These are phyloP conservation scores for Chrysanthemum makinoi DNA, from an alignment of 129 eudicot species.

Conservation along the genomic window DNA sequence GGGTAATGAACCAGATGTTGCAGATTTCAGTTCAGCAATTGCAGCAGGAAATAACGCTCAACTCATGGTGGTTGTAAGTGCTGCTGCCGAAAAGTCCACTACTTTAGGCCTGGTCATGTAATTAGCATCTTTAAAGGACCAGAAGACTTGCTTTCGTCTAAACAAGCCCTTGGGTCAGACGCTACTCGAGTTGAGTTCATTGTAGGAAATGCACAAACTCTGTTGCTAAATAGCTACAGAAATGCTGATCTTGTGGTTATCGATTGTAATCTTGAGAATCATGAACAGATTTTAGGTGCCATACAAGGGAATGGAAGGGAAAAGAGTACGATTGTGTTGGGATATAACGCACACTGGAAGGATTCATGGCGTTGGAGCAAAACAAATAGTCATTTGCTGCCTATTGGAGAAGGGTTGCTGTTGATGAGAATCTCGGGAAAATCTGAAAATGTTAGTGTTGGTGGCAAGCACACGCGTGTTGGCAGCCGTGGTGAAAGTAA, in stretches of 20 bases:
- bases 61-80: conserved; percentile 67
- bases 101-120: conserved; percentile 78
- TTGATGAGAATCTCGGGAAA: conserved; percentile 49
- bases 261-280: conserved; percentile 80
- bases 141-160: conserved; percentile 37
- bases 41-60: conserved; percentile 91
- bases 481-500: conserved; percentile 38
- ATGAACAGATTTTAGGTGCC: conserved; percentile 48
- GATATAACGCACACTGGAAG: conserved; percentile 78
- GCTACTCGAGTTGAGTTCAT: conserved; percentile 47
- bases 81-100: conserved; percentile 49
- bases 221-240: conserved; percentile 43
- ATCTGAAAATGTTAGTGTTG: conserved; percentile 16
- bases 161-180: conserved; percentile 34
- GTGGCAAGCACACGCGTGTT: conserved; percentile 20
- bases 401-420: conserved; percentile 86
- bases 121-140: conserved; percentile 53
- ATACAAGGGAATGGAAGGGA: conserved; percentile 40
- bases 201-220: conserved; percentile 49
- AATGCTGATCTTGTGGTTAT: conserved; percentile 75
- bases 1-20: conserved; percentile 71
- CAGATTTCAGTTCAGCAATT: conserved; percentile 85
- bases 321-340: conserved; percentile 54
- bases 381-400: conserved; percentile 66
- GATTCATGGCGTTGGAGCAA: conserved; percentile 63